Conservation (phyloP, 768 basidiomycete species). For the Boletus barrowsii region DNA sequence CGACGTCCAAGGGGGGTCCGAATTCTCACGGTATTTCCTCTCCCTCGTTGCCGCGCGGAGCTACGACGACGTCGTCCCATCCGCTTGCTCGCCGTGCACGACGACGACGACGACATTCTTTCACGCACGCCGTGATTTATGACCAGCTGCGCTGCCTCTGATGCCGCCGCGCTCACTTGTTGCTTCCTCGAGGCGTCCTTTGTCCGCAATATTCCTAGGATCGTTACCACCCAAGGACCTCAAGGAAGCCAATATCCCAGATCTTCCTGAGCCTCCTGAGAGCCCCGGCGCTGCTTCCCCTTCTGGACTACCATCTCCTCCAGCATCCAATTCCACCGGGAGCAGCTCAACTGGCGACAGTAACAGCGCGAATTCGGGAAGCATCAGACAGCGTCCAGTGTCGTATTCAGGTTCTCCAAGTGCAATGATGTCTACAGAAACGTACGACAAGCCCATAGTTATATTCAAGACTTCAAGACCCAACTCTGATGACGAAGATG, state of each 20-base stretch:
- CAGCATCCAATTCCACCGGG: conserved; percentile 82
- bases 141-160: conserved; percentile 25
- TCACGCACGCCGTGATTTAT: conserved; percentile 24
- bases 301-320: conserved; percentile 79
- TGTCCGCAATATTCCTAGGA: conserved; percentile 61
- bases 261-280: conserved; percentile 66
- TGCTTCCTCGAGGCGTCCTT: conserved; percentile 46
- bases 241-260: conserved; percentile 46
- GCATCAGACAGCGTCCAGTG: conserved; percentile 35
- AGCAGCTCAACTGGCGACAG: conserved; percentile 73
- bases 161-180: conserved; percentile 52
- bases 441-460: conserved; percentile 34
- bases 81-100: conserved; percentile 25
- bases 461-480: conserved; percentile 28
- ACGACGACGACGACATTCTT: conserved; percentile 20
- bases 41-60: conserved; percentile 11
- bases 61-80: conserved; percentile 19
- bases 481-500: conserved; percentile 45
- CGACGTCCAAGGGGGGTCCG: background rate
- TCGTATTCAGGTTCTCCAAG: conserved; percentile 25
- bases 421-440: conserved; percentile 41
- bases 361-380: conserved; percentile 40
- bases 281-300: conserved; percentile 53
- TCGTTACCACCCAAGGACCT: conserved; percentile 40
- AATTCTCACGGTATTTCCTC: conserved; percentile 29